These are phyloP conservation scores for Phaffomyces thermotolerans DNA, from an alignment of 805 yeast species.

Conservation along the genomic window DNA sequence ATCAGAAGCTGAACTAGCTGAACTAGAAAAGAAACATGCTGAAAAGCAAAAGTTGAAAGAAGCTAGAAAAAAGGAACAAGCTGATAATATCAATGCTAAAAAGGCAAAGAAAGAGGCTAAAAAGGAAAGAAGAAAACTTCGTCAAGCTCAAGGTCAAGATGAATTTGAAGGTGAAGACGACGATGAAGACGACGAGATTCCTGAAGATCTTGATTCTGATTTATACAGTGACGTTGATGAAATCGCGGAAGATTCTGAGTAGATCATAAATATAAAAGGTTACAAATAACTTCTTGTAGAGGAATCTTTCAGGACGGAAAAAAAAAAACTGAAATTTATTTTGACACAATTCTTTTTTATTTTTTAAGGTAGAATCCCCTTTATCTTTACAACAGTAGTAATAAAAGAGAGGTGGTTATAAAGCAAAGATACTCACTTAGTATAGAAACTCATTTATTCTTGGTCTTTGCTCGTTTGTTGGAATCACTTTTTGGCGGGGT, in stretches of 20 bases:
- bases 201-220: constrained; percentile 41
- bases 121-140: constrained; percentile 57
- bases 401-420: too few relatives aligned
- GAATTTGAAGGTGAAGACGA: constrained; percentile 30
- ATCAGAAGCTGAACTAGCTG: constrained; percentile 49
- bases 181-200: constrained; percentile 33
- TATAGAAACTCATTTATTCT: too few relatives aligned
- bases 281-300: too few relatives aligned
- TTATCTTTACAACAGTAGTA: too few relatives aligned
- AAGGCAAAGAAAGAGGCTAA: constrained; percentile 66
- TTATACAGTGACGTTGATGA: constrained; percentile 37
- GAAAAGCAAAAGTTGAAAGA: constrained; percentile 54
- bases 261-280: not conserved
- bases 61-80: constrained; percentile 69
- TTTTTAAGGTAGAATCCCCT: too few relatives aligned
- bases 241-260: constrained; percentile 19
- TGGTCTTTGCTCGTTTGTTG: too few relatives aligned
- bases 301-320: too few relatives aligned
- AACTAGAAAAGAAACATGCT: constrained; percentile 62
- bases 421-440: too few relatives aligned
- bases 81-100: constrained; percentile 69
- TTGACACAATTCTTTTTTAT: too few relatives aligned
- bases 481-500: not conserved
- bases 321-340: too few relatives aligned
- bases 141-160: constrained; percentile 32